Evolutionary conservation across 352 stramenopile genomes (phyloP).

Genomic region (Globisporangium nodosum): DNA sequence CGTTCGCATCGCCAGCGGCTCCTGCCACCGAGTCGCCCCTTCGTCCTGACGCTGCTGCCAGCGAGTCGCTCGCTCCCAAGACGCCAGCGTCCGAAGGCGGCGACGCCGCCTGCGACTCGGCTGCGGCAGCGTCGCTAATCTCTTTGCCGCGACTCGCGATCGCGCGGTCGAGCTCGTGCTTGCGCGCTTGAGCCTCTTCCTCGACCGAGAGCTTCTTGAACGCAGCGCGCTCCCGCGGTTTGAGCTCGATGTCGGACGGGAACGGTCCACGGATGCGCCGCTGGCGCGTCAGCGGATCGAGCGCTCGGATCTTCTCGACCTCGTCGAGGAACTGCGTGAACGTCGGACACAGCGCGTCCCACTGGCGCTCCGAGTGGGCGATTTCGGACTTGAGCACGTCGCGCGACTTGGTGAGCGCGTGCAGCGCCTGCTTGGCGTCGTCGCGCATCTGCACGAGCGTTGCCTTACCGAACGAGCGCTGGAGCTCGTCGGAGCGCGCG

Average conservation of each 20-base stretch:
- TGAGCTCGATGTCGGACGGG: constrained; percentile 32
- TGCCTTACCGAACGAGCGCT: constrained; percentile 52
- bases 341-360: constrained; percentile 35
- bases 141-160: constrained; percentile 59
- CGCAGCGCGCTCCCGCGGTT: constrained; percentile 41
- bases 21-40: background rate
- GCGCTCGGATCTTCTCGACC: constrained; percentile 36
- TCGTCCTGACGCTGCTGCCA: background rate
- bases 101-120: background rate
- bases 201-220: constrained; percentile 84
- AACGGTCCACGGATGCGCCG: constrained; percentile 54
- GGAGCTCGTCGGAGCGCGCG: constrained; percentile 56
- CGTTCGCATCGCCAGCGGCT: background rate
- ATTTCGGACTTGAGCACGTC: constrained; percentile 49
- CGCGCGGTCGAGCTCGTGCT: constrained; percentile 47
- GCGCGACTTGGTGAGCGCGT: constrained; percentile 40
- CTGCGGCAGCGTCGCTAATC: constrained; percentile 18
- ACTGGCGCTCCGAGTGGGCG: constrained; percentile 34
- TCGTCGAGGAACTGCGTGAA: constrained; percentile 66
- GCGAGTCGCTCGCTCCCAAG: background rate
- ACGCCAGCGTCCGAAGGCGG: background rate
- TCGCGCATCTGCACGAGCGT: constrained; percentile 62
- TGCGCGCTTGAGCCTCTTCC: constrained; percentile 60
- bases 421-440: constrained; percentile 49
- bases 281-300: constrained; percentile 29